Evolutionary conservation across 768 basidiomycete genomes (phyloP), one percentile per base, ranked within the genome.

Genomic region (Macrolepiota fuliginosa): DNA sequence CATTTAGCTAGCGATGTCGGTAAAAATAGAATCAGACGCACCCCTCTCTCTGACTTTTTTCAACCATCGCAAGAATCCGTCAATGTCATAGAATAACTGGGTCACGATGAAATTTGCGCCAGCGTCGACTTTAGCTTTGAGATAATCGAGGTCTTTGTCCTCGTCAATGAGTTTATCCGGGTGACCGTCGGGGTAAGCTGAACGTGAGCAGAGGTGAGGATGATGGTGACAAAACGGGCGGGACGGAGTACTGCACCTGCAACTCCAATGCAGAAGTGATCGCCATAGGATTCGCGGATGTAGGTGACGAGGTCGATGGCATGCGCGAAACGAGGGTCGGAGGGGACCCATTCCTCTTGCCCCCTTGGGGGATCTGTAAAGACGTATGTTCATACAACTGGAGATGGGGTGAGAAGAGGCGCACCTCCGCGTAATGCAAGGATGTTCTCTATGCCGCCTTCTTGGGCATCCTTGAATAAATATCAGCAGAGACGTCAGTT

Each of bases 41-140:
- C 95, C 96, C 73, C 78, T 86, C 17, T 75, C 77, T 62, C 94
- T 79, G 52, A 95, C 83, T 69, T 83, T 86, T 67, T 79, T 73
- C 24, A 89, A 73, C 97, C 97, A 99, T 15, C 74, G 68, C 32
- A 94, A 72, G 75, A 97, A 98, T 15, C 83, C 82, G 53, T 94
- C 88, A n/a, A 90, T 85, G 70, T 99, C 96, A 75, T 98, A 99
- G 74, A 99, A 99, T 5, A 98, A 79, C 68, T 99, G 97, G 0
- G 97, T 98, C 54, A 98, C 80, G 63, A 99, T 92, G 71, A 94
- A 98, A 68, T 98, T 92, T 1, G 96, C 96, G 15, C 97, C 97
- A 0, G 92, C 94, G 67, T 96, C 89, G 40, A 97, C 87, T 72
- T 98, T 99, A 47, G 82, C 81, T 72, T 91, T 92, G 59, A 99